A percentile compares a stretch with the other conserved stretches of the same genome.
phyloP scores from a whole-genome alignment of 805 yeast species.

The Zygosaccharomyces kombuchaensis region DNA sequence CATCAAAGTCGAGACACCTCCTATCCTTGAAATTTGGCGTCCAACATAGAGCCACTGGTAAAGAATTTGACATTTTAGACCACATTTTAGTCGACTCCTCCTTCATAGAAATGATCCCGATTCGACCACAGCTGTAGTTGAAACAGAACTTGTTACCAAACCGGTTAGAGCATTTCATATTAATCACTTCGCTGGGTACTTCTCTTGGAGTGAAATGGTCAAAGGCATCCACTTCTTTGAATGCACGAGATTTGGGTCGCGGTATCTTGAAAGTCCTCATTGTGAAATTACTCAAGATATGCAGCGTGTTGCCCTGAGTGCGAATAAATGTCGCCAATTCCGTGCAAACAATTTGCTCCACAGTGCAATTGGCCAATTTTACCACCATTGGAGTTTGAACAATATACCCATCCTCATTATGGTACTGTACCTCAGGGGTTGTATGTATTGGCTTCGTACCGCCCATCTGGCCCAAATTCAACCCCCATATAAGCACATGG shows the following conservation, averaged over 20 bases:
- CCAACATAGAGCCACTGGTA: slow-evolving; percentile 56
- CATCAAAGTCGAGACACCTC: slow-evolving; percentile 53
- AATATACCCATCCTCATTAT: slow-evolving; percentile 39
- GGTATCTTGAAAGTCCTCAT: slow-evolving; percentile 49
- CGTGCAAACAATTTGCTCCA: slow-evolving; percentile 56
- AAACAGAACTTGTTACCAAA: slow-evolving; percentile 45
- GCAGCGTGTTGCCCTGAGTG: slow-evolving; percentile 54
- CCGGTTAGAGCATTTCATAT: slow-evolving; percentile 30
- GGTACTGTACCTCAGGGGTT: slow-evolving; percentile 42
- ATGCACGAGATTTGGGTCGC: slow-evolving; percentile 27
- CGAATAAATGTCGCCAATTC: slow-evolving; percentile 69
- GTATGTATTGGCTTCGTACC: slow-evolving; percentile 36
- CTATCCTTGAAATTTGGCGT: slow-evolving; percentile 51
- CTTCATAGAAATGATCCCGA: slow-evolving; percentile 35
- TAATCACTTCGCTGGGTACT: slow-evolving; percentile 29
- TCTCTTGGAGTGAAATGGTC: slow-evolving; percentile 36
- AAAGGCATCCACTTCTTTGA: slow-evolving; percentile 29
- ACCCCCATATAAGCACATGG: slow-evolving; percentile 65
- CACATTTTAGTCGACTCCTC: slow-evolving; percentile 27
- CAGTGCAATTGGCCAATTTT: slow-evolving; percentile 27
- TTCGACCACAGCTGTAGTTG: slow-evolving; percentile 57
- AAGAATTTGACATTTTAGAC: slow-evolving; percentile 37
- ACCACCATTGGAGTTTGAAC: slow-evolving; percentile 19
- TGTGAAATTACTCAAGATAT: slow-evolving; percentile 53
- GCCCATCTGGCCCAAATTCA: slow-evolving; percentile 81